Conservation (phyloP, 2,329 filamentous ascomycete genomes). For the Neoscytalidium dimidiatum region DNA sequence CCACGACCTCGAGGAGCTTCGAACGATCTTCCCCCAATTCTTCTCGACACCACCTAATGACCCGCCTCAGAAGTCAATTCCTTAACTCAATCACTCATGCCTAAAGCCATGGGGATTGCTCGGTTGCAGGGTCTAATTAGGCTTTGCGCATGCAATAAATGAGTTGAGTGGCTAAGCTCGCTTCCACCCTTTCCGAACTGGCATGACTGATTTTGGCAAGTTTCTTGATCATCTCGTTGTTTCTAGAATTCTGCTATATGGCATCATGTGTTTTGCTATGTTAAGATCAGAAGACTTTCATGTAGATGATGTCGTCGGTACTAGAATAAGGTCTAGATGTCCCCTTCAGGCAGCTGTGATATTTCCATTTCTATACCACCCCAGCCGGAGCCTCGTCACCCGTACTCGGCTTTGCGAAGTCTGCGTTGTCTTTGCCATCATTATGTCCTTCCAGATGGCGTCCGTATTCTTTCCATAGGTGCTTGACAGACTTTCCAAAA, state of each 20-base stretch:
- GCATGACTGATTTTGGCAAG: neutral
- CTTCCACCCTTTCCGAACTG: neutral
- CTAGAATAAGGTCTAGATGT: neutral
- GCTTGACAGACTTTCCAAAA: slow-evolving; percentile 64
- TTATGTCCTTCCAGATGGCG: slow-evolving; percentile 39
- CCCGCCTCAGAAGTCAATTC: slow-evolving; percentile 9
- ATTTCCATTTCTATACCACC: neutral
- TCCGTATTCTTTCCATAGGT: slow-evolving; percentile 76
- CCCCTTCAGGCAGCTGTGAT: neutral
- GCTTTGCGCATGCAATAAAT: neutral
- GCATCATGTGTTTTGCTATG: neutral
- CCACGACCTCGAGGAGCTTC: slow-evolving; percentile 72
- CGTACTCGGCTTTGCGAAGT: neutral
- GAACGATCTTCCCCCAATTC: slow-evolving; percentile 76
- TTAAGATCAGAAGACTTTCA: neutral
- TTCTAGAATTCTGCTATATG: neutral
- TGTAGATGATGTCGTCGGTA: neutral
- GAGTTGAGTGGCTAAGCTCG: neutral
- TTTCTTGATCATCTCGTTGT: neutral
- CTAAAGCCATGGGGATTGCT: neutral
- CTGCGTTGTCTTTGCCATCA: neutral
- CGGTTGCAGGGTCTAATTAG: neutral
- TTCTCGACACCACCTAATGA: slow-evolving; percentile 61
- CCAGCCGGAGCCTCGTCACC: neutral
- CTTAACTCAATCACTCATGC: neutral